phyloP scores from a whole-genome alignment of 805 yeast species.

The Yamadazyma phyllophila region DNA sequence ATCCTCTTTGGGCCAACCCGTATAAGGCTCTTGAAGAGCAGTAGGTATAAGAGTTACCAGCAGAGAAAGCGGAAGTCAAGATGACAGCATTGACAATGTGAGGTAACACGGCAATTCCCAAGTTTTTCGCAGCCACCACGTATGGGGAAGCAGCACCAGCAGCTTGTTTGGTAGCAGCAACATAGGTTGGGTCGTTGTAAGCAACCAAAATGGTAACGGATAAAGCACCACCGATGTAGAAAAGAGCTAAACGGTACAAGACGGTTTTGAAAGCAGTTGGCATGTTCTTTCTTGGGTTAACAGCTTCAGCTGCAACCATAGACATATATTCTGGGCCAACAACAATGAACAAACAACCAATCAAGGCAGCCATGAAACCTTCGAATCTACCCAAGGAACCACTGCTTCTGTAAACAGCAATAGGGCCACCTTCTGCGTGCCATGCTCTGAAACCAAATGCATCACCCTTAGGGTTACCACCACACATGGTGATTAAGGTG shows the following conservation, averaged over 20 bases:
- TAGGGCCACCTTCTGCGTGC: conserved; percentile 37
- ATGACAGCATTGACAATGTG: conserved; percentile 33
- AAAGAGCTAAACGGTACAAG: conserved; percentile 42
- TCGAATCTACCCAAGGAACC: conserved; percentile 40
- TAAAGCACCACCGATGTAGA: conserved; percentile 44
- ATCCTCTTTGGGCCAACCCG: conserved; percentile 20
- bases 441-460: conserved; percentile 37
- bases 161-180: conserved; percentile 20
- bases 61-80: conserved; percentile 27
- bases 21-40: conserved; percentile 20
- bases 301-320: conserved; percentile 44
- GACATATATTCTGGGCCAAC: conserved; percentile 47
- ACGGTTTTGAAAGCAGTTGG: conserved; percentile 42
- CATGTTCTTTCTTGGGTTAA: conserved; percentile 41
- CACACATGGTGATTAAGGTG: conserved; percentile 37
- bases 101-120: conserved; percentile 27
- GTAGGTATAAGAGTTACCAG: conserved; percentile 21
- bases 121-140: conserved; percentile 27
- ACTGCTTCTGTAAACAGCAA: conserved; percentile 34
- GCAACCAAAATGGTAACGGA: conserved; percentile 39
- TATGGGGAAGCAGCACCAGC: conserved; percentile 31
- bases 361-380: conserved; percentile 41
- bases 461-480: conserved; percentile 33
- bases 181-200: conserved; percentile 29
- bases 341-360: conserved; percentile 37